Base-by-base conservation (phyloP, 345 rosid genomes). In the Eucalyptus victrix region DNA sequence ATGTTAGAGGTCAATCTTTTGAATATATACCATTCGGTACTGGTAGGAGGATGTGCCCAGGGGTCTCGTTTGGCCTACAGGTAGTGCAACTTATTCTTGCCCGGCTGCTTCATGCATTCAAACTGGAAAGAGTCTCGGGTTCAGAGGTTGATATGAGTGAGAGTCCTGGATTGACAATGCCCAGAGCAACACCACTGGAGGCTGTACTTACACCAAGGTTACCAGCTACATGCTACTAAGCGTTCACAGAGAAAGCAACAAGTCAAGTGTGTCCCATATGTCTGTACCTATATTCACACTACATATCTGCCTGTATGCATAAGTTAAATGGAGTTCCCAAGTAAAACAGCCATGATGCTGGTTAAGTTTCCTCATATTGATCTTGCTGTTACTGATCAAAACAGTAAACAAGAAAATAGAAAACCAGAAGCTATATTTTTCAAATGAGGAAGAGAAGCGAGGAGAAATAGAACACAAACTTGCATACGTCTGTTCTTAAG, bases 31-130 rank as follows among this genome's bases (percentile, higher is more conserved):
- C 92, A 58, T 90, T 90, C 53, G 91, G 92, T 34, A 86, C 90
- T 6, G 93, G 94, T 40, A 90, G 93, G 88, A 92, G 93, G 87
- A 87, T 86, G 80, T 91, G 93, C 51, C 94, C 94, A 9, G 91
- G 92, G 13, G 87, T 91, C 81, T 80, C 91, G 2, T 80, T 90
- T 23, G 88, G 91, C 12, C 88, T 89, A 21, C 90, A 91, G 67
- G 88, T 91, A 32, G 49, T 90, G 54, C 90, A 89, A 81, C 80
- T 90, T 50, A 86, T 89, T 8, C 49, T 92, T 3, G 93, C 92
- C 37, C 12, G 92, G 83, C 88, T 92, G 51, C 88, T 91, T 30
- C 91, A 92, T 53, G 88, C 88, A 11, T 91, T 92, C 17, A 67
- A 90, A 44, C 53, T 91, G 9, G 60, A 34, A 19, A 88, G 90